phyloP scores from a whole-genome alignment of 768 basidiomycete genomes.

The Mycena olivaceomarginata region DNA sequence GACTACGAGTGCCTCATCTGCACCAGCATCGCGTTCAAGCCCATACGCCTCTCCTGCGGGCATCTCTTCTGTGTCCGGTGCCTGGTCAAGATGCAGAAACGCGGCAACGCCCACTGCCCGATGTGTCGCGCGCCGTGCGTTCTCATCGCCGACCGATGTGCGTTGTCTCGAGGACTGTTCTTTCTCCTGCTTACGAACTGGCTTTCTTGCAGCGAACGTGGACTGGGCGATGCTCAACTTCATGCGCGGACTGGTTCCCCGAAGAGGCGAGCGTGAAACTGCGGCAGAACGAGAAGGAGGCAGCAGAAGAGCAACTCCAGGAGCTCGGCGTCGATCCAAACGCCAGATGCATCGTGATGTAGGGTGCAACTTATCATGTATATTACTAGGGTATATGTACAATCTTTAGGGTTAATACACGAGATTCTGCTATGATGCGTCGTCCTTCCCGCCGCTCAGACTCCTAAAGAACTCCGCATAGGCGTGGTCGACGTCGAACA shows the following conservation, averaged over 20 bases:
- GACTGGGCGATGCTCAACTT: constrained; percentile 89
- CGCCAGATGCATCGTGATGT: constrained; percentile 66
- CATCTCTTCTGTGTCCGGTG: constrained; percentile 90
- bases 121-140: constrained; percentile 90
- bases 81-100: constrained; percentile 94
- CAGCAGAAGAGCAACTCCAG: constrained; percentile 78
- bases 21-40: constrained; percentile 94
- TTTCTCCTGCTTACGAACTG: constrained; percentile 1
- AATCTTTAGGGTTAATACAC: constrained; percentile 16
- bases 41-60: constrained; percentile 86
- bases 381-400: neutral
- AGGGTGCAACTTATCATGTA: constrained; percentile 54
- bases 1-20: constrained; percentile 95
- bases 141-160: constrained; percentile 84
- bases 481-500: constrained; percentile 98
- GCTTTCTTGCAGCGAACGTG: constrained; percentile 75
- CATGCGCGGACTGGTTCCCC: constrained; percentile 96
- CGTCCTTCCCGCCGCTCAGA: constrained; percentile 69
- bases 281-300: constrained; percentile 85
- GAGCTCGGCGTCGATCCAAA: constrained; percentile 78
- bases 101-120: constrained; percentile 85
- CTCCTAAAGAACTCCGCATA: constrained; percentile 95
- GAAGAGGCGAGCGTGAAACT: constrained; percentile 85
- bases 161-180: constrained; percentile 52
- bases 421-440: constrained; percentile 36